A percentile compares a stretch with the other conserved stretches of the same genome.
Conservation (phyloP, 1,139 yeast genomes). For the Hansenula anomala region DNA sequence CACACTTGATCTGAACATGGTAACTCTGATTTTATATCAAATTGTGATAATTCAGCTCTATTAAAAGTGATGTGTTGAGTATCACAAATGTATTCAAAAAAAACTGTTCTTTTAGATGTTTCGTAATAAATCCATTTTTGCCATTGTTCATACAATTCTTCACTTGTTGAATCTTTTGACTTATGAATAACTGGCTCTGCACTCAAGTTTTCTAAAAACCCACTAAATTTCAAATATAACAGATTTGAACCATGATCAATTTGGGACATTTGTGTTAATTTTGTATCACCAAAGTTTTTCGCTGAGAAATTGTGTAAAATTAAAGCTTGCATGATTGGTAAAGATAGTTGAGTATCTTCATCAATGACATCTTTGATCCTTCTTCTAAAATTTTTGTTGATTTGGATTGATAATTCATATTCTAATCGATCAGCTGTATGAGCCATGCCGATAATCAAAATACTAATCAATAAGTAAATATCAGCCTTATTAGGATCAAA, state of each 20-base stretch:
- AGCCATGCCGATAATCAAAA: constrained; percentile 1
- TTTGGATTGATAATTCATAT: background rate
- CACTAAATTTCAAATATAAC: constrained; percentile 1
- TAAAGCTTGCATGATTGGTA: constrained; percentile 1
- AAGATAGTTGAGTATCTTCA: background rate
- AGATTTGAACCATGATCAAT: constrained; percentile 1
- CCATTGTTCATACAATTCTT: constrained; percentile 19
- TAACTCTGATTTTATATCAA: constrained; percentile 34
- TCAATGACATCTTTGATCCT: background rate
- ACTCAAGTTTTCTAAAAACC: background rate
- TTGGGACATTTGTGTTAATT: background rate
- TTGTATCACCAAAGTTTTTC: constrained; percentile 1
- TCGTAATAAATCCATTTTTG: constrained; percentile 28
- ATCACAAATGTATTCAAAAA: constrained; percentile 27
- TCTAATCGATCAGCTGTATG: constrained; percentile 1
- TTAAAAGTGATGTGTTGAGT: constrained; percentile 22
- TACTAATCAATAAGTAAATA: background rate
- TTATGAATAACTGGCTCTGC: background rate
- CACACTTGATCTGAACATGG: constrained; percentile 40
- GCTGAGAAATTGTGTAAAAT: constrained; percentile 1
- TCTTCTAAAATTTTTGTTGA: constrained; percentile 1
- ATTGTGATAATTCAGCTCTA: constrained; percentile 24
- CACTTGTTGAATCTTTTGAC: background rate
- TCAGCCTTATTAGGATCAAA: background rate
- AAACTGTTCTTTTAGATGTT: constrained; percentile 26